Evolutionary conservation across 2,329 filamentous ascomycete genomes (phyloP).

Genomic region (Beauveria sp.): DNA sequence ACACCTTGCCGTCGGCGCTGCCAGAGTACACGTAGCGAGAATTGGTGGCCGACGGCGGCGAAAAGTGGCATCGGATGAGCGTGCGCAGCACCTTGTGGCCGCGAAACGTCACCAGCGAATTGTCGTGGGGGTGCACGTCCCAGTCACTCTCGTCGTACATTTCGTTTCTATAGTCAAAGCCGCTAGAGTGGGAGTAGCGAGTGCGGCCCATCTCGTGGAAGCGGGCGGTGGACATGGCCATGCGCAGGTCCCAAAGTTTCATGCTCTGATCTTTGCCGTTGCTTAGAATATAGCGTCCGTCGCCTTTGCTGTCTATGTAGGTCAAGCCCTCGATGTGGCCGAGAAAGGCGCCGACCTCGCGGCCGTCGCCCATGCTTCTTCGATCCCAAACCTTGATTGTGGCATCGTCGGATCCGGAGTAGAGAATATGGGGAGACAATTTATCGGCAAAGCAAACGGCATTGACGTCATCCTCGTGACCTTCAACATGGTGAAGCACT

Average conservation of each 20-base stretch:
- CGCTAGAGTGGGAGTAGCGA: slow-evolving; percentile 43
- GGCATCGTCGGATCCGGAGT: slow-evolving; percentile 90
- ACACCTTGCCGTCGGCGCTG: slow-evolving; percentile 81
- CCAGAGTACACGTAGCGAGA: slow-evolving; percentile 90
- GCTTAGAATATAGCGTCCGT: slow-evolving; percentile 75
- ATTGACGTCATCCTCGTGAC: slow-evolving; percentile 86
- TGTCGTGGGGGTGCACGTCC: slow-evolving; percentile 64
- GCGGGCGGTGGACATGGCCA: slow-evolving; percentile 68
- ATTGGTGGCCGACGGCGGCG: slow-evolving; percentile 75
- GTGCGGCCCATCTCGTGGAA: slow-evolving; percentile 50
- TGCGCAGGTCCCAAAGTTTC: slow-evolving; percentile 93
- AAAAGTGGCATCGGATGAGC: slow-evolving; percentile 91
- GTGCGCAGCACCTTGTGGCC: slow-evolving; percentile 86
- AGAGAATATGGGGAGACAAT: slow-evolving; percentile 83
- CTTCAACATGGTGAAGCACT: slow-evolving; percentile 65
- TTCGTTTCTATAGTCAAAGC: slow-evolving; percentile 69
- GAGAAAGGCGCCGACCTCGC: slow-evolving; percentile 59
- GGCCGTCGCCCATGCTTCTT: slow-evolving; percentile 78
- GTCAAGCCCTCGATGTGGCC: slow-evolving; percentile 61
- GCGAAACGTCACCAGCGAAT: slow-evolving; percentile 86
- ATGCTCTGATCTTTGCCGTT: slow-evolving; percentile 96
- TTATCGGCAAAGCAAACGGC: slow-evolving; percentile 93
- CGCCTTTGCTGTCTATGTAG: slow-evolving; percentile 62
- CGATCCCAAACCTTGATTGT: slow-evolving; percentile 96
- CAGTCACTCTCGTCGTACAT: slow-evolving; percentile 58